Evolutionary conservation across 2,329 filamentous ascomycete genomes (phyloP).

Genomic region (Diaporthe caulivora): DNA sequence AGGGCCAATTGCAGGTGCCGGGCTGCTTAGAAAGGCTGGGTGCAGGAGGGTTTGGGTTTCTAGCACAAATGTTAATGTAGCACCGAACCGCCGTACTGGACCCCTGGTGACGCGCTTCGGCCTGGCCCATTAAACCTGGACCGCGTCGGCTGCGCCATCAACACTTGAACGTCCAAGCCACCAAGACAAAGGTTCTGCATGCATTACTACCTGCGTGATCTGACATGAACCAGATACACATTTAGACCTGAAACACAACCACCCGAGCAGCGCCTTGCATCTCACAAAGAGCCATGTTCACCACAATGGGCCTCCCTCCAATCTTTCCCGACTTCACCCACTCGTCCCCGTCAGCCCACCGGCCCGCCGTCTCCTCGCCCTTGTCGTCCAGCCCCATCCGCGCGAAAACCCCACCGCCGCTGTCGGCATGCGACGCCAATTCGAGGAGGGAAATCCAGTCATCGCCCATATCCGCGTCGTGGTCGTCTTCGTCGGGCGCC

Average conservation of each 20-base stretch:
- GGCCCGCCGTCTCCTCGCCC: constrained; percentile 65
- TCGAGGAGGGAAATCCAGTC: constrained; percentile 58
- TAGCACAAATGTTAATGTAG: no score
- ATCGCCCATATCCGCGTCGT: constrained; percentile 54
- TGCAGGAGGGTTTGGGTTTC: no score
- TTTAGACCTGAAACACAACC: neutral
- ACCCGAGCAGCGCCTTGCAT: neutral
- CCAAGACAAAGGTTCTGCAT: constrained; percentile 7
- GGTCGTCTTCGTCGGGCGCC: neutral
- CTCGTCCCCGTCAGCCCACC: constrained; percentile 52
- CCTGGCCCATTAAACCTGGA: constrained; percentile 23
- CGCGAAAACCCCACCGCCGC: constrained; percentile 59
- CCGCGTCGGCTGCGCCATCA: constrained; percentile 21
- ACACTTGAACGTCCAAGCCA: constrained; percentile 10
- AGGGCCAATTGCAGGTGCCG: no score
- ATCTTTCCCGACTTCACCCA: constrained; percentile 52
- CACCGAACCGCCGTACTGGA: no score
- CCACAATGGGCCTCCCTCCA: constrained; percentile 54
- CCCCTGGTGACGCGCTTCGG: constrained; percentile 17
- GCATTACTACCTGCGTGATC: neutral
- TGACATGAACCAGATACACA: neutral
- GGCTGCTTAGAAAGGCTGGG: no score
- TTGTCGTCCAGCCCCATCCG: constrained; percentile 68
- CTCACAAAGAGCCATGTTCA: constrained; percentile 46
- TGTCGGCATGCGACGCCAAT: constrained; percentile 59